Evolutionary conservation across 768 basidiomycete genomes (phyloP), one percentile per base, ranked within the genome.

Genomic region (Collybia sordida): DNA sequence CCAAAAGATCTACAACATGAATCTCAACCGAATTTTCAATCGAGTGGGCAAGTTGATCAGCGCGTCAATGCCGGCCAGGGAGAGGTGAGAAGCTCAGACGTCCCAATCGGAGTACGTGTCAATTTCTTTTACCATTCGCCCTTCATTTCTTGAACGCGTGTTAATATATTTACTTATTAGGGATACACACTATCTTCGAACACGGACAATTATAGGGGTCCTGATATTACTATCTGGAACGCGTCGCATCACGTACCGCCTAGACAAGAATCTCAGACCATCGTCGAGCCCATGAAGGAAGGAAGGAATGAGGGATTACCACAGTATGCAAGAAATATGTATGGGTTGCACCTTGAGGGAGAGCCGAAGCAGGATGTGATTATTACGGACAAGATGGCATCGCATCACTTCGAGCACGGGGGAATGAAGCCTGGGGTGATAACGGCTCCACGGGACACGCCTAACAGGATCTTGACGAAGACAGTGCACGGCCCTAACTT

Each of bases 341-440:
- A 54, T 19, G 52, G 50, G 8, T 51, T 49, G 15, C 60, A 63
- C 47, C 60, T 57, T 2, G 52, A 58, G 15, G 59, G 58, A n/a
- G 61, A 63, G 18, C 50, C 57, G 12, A 61, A 63, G 12, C 60
- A 59, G 27, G 59, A 56, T 1, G 59, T 55, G 1, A 57, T 53
- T 14, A 44, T 58, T 42, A 54, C 62, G 8, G 45, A 61, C 14
- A 11, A 11, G 3, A 6, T 31, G 9, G 3, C 9, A 3, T 7
- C 14, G 14, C 11, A 14, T 31, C 31, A 14, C 31, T 3, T 31
- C 14, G 11, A 3, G 31, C 11, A 14, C 9, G 3, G 9, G 9
- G 31, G 31, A 11, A 12, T 31, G 14, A 14, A 12, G 3, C 9
- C 31, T 31, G 31, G 31, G 14, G 3, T 31, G 11, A 31, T 31